A percentile compares a stretch with the other conserved stretches of the same genome.
Evolutionary conservation across 2,329 filamentous ascomycete genomes (phyloP).

Genomic region (Aspergillus sp.): DNA sequence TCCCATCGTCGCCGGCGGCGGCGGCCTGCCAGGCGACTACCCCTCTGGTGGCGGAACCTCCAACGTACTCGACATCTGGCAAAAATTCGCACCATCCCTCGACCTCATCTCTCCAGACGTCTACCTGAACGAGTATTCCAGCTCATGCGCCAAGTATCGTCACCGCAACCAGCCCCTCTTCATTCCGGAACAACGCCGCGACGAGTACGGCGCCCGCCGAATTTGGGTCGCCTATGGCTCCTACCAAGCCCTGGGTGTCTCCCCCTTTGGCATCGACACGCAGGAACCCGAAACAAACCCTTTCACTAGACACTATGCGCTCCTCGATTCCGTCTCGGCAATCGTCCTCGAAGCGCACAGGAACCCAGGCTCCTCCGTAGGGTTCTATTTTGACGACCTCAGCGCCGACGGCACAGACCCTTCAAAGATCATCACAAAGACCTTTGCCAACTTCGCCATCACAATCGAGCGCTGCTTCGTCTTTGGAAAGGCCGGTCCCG

Average conservation of each 20-base stretch:
- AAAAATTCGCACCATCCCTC: slow-evolving; percentile 47
- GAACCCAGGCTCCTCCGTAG: slow-evolving; percentile 37
- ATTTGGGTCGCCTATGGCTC: slow-evolving; percentile 46
- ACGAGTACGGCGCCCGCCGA: slow-evolving; percentile 49
- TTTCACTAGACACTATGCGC: slow-evolving; percentile 41
- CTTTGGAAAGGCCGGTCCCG: slow-evolving; percentile 49
- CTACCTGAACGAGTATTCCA: slow-evolving; percentile 52
- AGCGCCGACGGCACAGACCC: not conserved
- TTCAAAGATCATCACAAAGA: slow-evolving; percentile 33
- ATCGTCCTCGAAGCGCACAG: slow-evolving; percentile 49
- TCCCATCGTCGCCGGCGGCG: slow-evolving; percentile 49
- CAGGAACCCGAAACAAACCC: slow-evolving; percentile 33
- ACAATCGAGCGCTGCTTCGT: slow-evolving; percentile 52
- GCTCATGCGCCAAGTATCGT: slow-evolving; percentile 47
- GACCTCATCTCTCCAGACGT: slow-evolving; percentile 55
- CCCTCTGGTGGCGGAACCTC: slow-evolving; percentile 53
- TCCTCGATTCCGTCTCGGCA: slow-evolving; percentile 40
- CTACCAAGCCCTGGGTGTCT: slow-evolving; percentile 40
- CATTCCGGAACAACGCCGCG: slow-evolving; percentile 54
- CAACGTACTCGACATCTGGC: slow-evolving; percentile 53
- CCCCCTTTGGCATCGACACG: slow-evolving; percentile 51
- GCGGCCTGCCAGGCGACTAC: slow-evolving; percentile 50
- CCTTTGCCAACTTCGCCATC: slow-evolving; percentile 41
- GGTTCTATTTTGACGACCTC: slow-evolving; percentile 45
- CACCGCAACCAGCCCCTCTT: slow-evolving; percentile 50